These are phyloP conservation scores for Dictyophora rubrovolvata DNA, from an alignment of 768 basidiomycete species.

Conservation along the genomic window DNA sequence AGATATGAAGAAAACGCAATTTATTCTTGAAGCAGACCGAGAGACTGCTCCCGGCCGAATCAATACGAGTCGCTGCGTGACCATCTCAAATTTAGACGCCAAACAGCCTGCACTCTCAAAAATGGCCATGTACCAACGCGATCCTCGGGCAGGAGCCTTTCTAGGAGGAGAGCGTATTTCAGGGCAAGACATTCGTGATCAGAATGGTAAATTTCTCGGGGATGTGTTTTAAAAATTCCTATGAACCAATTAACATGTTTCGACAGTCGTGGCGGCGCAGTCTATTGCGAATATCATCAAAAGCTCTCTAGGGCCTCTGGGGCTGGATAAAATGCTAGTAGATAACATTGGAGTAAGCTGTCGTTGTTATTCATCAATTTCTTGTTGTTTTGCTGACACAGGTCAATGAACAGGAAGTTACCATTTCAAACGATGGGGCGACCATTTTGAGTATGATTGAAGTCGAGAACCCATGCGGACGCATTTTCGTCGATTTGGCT, in stretches of 20 bases:
- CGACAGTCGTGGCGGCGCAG: conserved; percentile 82
- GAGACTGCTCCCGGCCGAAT: too few relatives aligned
- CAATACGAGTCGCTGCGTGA: background rate
- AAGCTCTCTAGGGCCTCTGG: conserved; percentile 90
- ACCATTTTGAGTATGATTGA: conserved; percentile 93
- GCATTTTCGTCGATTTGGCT: conserved; percentile 95
- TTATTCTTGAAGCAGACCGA: too few relatives aligned
- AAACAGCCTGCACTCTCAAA: background rate
- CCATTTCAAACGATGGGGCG: conserved; percentile 98
- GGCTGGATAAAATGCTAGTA: conserved; percentile 94
- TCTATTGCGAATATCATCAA: conserved; percentile 97
- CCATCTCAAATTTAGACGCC: background rate
- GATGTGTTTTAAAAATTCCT: background rate
- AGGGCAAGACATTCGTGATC: conserved; percentile 93
- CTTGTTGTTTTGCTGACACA: conserved; percentile 8
- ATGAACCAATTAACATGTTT: background rate
- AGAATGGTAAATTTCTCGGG: conserved; percentile 59
- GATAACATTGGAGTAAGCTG: conserved; percentile 87
- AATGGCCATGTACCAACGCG: conserved; percentile 70
- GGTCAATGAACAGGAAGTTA: conserved; percentile 67
- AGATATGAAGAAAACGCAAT: too few relatives aligned
- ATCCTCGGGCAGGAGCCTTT: conserved; percentile 86
- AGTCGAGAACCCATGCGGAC: conserved; percentile 94
- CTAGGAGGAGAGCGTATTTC: conserved; percentile 89
- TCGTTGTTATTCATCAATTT: background rate